These are phyloP conservation scores for Chaetomium globosum DNA, from an alignment of 2,329 filamentous ascomycete species.

Conservation along the genomic window DNA sequence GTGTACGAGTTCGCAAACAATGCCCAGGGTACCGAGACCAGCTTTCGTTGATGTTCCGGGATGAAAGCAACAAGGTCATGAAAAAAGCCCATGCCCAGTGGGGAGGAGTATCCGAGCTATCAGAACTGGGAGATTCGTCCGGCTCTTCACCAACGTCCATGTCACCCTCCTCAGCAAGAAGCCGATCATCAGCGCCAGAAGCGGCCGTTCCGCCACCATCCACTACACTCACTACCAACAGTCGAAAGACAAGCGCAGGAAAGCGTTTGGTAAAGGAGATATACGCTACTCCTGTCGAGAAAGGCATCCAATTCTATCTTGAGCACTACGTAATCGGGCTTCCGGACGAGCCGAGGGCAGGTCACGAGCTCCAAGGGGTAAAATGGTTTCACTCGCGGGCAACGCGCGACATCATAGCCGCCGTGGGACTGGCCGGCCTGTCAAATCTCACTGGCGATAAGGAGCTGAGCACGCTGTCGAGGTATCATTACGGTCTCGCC, in stretches of 20 bases:
- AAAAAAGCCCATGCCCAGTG: slow-evolving; percentile 59
- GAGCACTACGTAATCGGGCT: slow-evolving; percentile 55
- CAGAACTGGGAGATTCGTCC: slow-evolving; percentile 31
- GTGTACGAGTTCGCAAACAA: slow-evolving; percentile 59
- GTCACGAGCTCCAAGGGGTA: slow-evolving; percentile 44
- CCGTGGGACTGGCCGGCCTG: slow-evolving; percentile 61
- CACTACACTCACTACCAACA: neutral
- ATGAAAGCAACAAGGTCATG: slow-evolving; percentile 65
- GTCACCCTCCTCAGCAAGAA: slow-evolving; percentile 27
- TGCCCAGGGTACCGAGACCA: slow-evolving; percentile 68
- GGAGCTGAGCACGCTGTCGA: slow-evolving; percentile 51
- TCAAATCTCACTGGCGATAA: slow-evolving; percentile 55
- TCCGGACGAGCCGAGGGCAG: slow-evolving; percentile 51
- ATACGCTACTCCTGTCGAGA: slow-evolving; percentile 50
- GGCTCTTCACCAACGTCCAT: slow-evolving; percentile 38
- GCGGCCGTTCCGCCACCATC: slow-evolving; percentile 24
- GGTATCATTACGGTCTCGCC: slow-evolving; percentile 57
- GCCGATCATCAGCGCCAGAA: slow-evolving; percentile 18
- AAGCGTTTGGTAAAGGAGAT: slow-evolving; percentile 41
- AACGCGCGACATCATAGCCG: slow-evolving; percentile 55
- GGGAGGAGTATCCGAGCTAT: slow-evolving; percentile 44
- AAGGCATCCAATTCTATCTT: slow-evolving; percentile 55
- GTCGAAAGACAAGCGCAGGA: neutral
- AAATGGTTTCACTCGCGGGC: slow-evolving; percentile 46
- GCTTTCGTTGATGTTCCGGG: slow-evolving; percentile 66